Conservation (phyloP, 345 rosid genomes). For the Eucalyptus victrix region DNA sequence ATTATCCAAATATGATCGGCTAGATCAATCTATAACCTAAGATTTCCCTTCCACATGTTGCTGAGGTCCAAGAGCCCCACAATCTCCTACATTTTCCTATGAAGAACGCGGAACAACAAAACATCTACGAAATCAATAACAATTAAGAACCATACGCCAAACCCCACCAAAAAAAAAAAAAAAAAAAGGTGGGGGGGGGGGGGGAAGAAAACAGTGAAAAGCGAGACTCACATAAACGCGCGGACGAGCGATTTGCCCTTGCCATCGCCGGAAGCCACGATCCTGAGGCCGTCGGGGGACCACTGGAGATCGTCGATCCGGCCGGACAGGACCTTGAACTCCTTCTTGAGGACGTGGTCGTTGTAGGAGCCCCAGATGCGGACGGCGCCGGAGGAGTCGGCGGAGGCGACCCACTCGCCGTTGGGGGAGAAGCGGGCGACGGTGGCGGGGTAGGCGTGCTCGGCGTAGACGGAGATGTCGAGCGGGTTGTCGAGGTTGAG, state of each 20-base stretch:
- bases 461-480: slow-evolving; percentile 74
- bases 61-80: neutral
- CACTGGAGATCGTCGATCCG: slow-evolving; percentile 99
- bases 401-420: slow-evolving; percentile 99
- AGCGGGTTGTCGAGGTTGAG: slow-evolving; percentile 77
- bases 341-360: slow-evolving; percentile 85
- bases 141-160: neutral
- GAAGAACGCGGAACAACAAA: neutral
- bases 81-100: neutral
- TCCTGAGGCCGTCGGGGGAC: slow-evolving; percentile 92
- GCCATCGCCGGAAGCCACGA: slow-evolving; percentile 93
- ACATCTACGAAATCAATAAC: neutral
- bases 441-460: slow-evolving; percentile 89
- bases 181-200: accelerated
- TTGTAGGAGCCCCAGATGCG: slow-evolving; percentile 88
- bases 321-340: slow-evolving; percentile 81
- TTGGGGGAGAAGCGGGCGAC: slow-evolving; percentile 96
- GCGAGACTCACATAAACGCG: slow-evolving; percentile 73
- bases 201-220: neutral
- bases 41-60: neutral
- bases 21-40: neutral
- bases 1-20: neutral
- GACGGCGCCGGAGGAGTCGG: slow-evolving; percentile 81
- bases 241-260: slow-evolving; percentile 93
- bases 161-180: neutral